Evolutionary conservation across 2,329 filamentous ascomycete species (phyloP), one percentile per base, ranked within the genome.

Genomic region (Xylariaceae sp.): DNA sequence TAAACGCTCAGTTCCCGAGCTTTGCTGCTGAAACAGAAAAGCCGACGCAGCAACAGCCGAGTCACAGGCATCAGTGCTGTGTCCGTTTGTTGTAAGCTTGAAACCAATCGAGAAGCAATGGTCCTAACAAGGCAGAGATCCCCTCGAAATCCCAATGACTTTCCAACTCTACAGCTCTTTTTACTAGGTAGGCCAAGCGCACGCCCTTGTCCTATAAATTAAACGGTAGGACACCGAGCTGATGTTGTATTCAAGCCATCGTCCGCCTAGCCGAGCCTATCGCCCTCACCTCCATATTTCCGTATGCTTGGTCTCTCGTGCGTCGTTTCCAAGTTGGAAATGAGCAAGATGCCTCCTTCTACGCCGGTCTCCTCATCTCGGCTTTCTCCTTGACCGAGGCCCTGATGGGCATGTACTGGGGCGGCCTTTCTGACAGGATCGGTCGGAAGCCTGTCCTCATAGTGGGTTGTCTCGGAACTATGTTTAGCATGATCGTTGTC

Each of bases 181-280:
- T 77, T 96, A 16, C 83, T 97, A 65, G 91, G 92, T 96, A 79
- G 70, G 87, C 78, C 29, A 24, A 23, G 9, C 49, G 17, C 41
- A 26, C 53, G 14, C 37, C 9, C 9, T 34, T 28, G 8, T 6
- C 34, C 26, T 24, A 12, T 8, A 19, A 16, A 6, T 11, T 47
- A 11, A 37, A 52, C 17, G 33, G 21, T 23, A n/a, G n/a, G 19
- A 29, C 37, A 26, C 36, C 43, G 19, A 51, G 28, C 53, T 65
- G 19, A 61, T 34, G 3, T 5, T 55, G 8, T 21, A 16, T 2
- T 19, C 24, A 67, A 96, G 92, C 92, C 73, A 91, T 96, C 80
- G 93, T 96, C 71, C 91, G 93, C 62, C 86, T 97, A 65, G 91
- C 92, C 50, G 93, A 97, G 75, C 93, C 93, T 19, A 94, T 97